A percentile compares a stretch with the other conserved stretches of the same genome.
These are phyloP conservation scores for Phytophthora sojae DNA, from an alignment of 352 stramenopile genomes.

Conservation along the genomic window DNA sequence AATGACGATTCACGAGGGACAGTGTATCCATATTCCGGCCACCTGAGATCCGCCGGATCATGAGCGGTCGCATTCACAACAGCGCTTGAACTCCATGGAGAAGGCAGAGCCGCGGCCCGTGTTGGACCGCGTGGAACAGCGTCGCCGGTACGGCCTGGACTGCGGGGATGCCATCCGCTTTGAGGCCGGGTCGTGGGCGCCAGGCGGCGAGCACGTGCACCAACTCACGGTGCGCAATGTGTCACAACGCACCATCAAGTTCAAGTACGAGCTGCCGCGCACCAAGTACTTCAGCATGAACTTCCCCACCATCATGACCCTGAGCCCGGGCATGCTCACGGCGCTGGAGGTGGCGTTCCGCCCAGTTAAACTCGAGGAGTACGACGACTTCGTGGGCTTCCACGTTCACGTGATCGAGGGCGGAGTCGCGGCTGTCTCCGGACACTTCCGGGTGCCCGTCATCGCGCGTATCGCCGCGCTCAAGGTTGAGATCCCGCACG, in stretches of 20 bases:
- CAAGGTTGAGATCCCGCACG: conserved; percentile 59
- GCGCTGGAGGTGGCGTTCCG: conserved; percentile 92
- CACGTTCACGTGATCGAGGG: conserved; percentile 87
- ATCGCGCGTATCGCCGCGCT: conserved; percentile 83
- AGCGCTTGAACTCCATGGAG: conserved; percentile 1
- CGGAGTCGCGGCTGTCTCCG: conserved; percentile 66
- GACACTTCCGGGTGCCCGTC: conserved; percentile 90
- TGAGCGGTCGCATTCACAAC: conserved; percentile 26
- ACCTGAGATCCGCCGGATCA: conserved; percentile 1
- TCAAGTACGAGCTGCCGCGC: conserved; percentile 93
- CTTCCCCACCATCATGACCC: conserved; percentile 90
- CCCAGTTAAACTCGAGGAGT: conserved; percentile 89
- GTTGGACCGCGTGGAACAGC: conserved; percentile 77
- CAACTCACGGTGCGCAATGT: conserved; percentile 94
- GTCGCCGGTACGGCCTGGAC: conserved; percentile 77
- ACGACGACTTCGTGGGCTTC: conserved; percentile 94
- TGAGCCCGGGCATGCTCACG: conserved; percentile 89
- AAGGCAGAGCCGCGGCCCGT: conserved; percentile 42
- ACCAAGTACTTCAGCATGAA: conserved; percentile 96
- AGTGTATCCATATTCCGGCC: too few relatives aligned
- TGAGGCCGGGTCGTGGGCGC: conserved; percentile 86
- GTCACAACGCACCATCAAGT: conserved; percentile 84
- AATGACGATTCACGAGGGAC: too few relatives aligned
- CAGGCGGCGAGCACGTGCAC: conserved; percentile 92
- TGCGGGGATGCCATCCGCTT: conserved; percentile 91